Base-by-base conservation (phyloP, 352 stramenopile species). In the Phytopythium oedochilum region DNA sequence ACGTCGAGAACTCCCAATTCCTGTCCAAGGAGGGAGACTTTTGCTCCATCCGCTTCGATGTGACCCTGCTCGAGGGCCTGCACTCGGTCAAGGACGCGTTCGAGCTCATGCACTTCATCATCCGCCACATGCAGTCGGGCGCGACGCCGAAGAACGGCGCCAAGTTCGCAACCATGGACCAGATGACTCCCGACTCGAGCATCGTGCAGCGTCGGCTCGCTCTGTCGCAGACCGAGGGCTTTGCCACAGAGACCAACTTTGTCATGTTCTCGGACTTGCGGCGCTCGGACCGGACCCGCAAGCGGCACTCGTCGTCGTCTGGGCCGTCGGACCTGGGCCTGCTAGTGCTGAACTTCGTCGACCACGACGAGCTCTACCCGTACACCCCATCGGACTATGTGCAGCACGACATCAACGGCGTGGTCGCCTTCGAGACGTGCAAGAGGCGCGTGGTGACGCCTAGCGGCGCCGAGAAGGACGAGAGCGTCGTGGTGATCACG, bases 41-140 rank as follows among this genome's bases (percentile, higher is more conserved):
- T 28, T 79, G 69, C 54, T 72, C 59, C 12, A 52, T 71, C 14
- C 64, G 69, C 25, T 84, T 81, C 53, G 61, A 81, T 25, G 59
- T 71, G 54, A 63, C 61, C 3, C 71, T 65, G 12, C 48, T 75
- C 12, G 61, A 70, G 20, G 61, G 64, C 2, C 43, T 71, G 9
- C 50, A 35, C 25, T 73, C 60, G 12, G 66, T 78, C 18, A 58
- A 67, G 22, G 59, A 75, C 2, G 70, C 64, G 2, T 69, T 66
- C 26, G 66, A 75, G 20, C 56, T 77, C 14, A 68, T 78, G 20
- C 55, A 71, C 43, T 72, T 72, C 46, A 72, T 75, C 62, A 67
- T 76, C 44, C 63, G 61, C 23, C 77, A 78, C 55, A 64, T 73
- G 57, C 29, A 54, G 47, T 43, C 47, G 17, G 31, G 47, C 0